These are phyloP conservation scores for Calcarisporium arbuscula DNA, from an alignment of 2,329 filamentous ascomycete genomes.

Conservation along the genomic window DNA sequence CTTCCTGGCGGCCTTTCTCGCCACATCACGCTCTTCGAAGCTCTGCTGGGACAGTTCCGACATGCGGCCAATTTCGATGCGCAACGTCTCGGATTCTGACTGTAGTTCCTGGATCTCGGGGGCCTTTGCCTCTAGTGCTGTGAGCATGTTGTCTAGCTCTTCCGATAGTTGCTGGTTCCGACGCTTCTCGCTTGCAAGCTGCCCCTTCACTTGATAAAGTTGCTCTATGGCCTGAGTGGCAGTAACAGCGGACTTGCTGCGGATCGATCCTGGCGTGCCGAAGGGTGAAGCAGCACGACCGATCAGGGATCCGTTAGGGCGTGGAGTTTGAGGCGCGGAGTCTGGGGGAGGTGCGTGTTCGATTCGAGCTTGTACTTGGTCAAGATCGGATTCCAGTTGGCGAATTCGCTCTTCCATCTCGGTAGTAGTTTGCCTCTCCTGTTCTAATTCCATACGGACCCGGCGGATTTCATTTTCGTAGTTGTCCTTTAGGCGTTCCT, in stretches of 20 bases:
- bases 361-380: slow-evolving; percentile 43
- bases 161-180: slow-evolving; percentile 67
- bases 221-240: slow-evolving; percentile 60
- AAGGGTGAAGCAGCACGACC: slow-evolving; percentile 54
- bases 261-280: slow-evolving; percentile 52
- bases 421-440: slow-evolving; percentile 39
- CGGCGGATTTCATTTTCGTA: slow-evolving; percentile 54
- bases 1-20: slow-evolving; percentile 72
- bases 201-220: slow-evolving; percentile 61
- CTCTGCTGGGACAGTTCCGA: slow-evolving; percentile 78
- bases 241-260: slow-evolving; percentile 49
- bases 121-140: slow-evolving; percentile 75
- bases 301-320: slow-evolving; percentile 49
- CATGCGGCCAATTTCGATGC: slow-evolving; percentile 76
- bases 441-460: slow-evolving; percentile 51
- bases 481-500: slow-evolving; percentile 54
- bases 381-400: slow-evolving; percentile 47
- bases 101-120: slow-evolving; percentile 85
- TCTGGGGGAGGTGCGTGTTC: slow-evolving; percentile 36
- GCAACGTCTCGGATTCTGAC: slow-evolving; percentile 71
- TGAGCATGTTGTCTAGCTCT: slow-evolving; percentile 79
- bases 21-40: slow-evolving; percentile 71
- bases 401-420: slow-evolving; percentile 43
- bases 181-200: slow-evolving; percentile 67
- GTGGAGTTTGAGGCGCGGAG: slow-evolving; percentile 55